Evolutionary conservation across 768 basidiomycete genomes (phyloP), one percentile per base, ranked within the genome.

Genomic region (Suillus subalutaceus): DNA sequence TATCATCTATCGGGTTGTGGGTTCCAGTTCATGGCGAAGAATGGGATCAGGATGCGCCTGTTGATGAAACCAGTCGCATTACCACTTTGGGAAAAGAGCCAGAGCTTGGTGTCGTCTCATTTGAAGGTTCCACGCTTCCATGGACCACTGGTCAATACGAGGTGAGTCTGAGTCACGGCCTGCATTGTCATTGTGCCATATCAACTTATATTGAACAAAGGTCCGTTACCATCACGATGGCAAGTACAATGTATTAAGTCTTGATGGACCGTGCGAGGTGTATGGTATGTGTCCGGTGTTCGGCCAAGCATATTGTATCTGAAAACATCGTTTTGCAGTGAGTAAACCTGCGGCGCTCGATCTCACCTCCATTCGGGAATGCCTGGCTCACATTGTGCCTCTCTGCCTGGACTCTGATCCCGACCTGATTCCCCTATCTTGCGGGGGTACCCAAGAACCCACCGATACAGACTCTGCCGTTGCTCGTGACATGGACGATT

Each of bases 191-290:
- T 20, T 30, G n/a, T 32, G 30, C 12, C 12, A 60, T 26, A 43
- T 43, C 18, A 60, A 32, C 59, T 43, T 30, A 43, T 18, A 32
- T 60, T 44, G 59, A 30, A 43, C 59, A 35, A 67, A 92, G 91
- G 82, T 91, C 66, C 89, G 94, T 4, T 96, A 96, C 74, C 97
- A 99, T 72, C 96, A 98, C 73, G 94, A 97, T 76, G 96, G 95
- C 58, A 98, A 96, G 77, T 93, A 99, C 79, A 97, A 96, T 77
- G 97, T 99, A 64, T 91, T 99, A 86, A 87, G 88, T 63, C 73
- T 91, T 62, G 89, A 92, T 58, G 92, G 90, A 2, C 94, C 95
- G 9, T 81, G 99, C 65, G 94, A 97, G 74, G 89, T 99, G 40
- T 93, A 88, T 67, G 92, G 97, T 95, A 68, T 65, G 91, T 80